Percentiles rank a stretch among this genome's conserved stretches.
Conservation (phyloP, 192 early-diverging fungal species). For the Gryganskiella cystojenkinii region DNA sequence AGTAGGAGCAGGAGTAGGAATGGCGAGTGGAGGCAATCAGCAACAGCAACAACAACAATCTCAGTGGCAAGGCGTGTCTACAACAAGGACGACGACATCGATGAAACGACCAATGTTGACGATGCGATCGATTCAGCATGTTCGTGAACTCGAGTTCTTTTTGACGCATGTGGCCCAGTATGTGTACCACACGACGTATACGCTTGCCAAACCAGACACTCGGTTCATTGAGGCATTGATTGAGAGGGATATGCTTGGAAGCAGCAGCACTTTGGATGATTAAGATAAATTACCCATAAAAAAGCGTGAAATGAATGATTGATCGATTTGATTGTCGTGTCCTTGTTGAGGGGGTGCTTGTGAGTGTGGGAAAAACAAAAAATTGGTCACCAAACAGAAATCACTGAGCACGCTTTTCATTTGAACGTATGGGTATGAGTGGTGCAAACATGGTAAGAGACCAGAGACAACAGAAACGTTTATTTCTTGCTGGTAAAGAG, state of each 20-base stretch:
- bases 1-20: not conserved
- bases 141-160: slow-evolving; percentile 83
- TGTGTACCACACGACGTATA: slow-evolving; percentile 79
- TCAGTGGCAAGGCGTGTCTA: not conserved
- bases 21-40: slow-evolving; percentile 18
- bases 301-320: too few species aligned
- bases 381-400: too few species aligned
- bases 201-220: slow-evolving; percentile 76
- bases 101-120: slow-evolving; percentile 81
- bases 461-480: too few species aligned
- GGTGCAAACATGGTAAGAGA: too few species aligned
- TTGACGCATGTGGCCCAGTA: slow-evolving; percentile 78
- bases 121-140: slow-evolving; percentile 70
- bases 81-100: slow-evolving; percentile 40
- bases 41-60: not conserved
- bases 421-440: too few species aligned
- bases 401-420: too few species aligned
- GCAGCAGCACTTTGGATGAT: slow-evolving; percentile 15
- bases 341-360: too few species aligned
- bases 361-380: too few species aligned
- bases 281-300: too few species aligned
- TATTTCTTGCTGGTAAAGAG: too few species aligned
- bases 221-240: slow-evolving; percentile 82
- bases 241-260: slow-evolving; percentile 67
- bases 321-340: too few species aligned